Base-by-base conservation (phyloP, 768 basidiomycete species). In the Suillus lakei region DNA sequence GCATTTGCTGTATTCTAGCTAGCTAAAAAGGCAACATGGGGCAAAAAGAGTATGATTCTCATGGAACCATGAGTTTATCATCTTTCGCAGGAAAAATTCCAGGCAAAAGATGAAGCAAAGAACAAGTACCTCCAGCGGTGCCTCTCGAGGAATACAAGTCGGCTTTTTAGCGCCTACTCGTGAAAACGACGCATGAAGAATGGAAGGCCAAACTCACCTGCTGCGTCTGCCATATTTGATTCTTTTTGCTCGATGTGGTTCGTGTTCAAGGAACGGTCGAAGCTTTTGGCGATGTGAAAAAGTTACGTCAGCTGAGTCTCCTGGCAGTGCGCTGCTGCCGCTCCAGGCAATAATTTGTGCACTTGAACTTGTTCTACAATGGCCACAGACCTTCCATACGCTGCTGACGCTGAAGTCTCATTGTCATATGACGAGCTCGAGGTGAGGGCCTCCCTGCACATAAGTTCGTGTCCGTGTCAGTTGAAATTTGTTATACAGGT, bases 331-430 rank as follows among this genome's bases (percentile, higher is more conserved):
- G 13, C 23, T 23, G 46, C 46, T 23, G 46, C 46, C 26, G 16
- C 46, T 48, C n/a, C 10, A 46, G 44, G n/a, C 18, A 4, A 23
- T 64, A n/a, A 50, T 56, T 28, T 26, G 4, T 10, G 7, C 36
- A 23, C 69, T 63, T 60, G 38, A 18, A n/a, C 54, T 48, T 61
- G 55, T 59, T 66, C 68, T 38, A 71, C 69, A 68, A 89, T 91
- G 88, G 75, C 88, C 43, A 92, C 92, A 61, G 95, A 98, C 72
- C 84, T 98, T 21, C 96, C 96, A 44, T 98, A 98, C 77, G 96
- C 96, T 60, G 96, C 95, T 18, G 96, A 98, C 75, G 96, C 95
- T 3, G 89, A 97, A 75, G 86, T 93, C 60, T 93, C 95, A 4
- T 82, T 98, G 18, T 86, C 91, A 2, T 95, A 86, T 75, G 96